Evolutionary conservation across 345 rosid genomes (phyloP).

Genomic region (Diplotaxis tenuifolia): DNA sequence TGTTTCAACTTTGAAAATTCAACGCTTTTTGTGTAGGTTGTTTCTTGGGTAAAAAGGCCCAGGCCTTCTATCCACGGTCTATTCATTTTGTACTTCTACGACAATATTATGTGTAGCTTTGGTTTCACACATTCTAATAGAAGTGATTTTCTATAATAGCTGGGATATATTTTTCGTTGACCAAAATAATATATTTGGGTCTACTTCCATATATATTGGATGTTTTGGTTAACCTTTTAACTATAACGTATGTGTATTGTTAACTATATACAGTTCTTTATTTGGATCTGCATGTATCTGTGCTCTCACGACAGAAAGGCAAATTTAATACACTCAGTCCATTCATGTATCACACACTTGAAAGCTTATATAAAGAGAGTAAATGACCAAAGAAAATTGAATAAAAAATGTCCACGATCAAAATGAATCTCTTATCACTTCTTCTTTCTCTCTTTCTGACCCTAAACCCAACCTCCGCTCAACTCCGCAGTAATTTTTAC

Average conservation of each 20-base stretch:
- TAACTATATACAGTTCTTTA: neutral
- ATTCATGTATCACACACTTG: neutral
- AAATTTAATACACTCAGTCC: neutral
- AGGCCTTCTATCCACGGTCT: neutral
- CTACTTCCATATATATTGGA: neutral
- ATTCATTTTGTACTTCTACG: neutral
- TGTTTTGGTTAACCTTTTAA: neutral
- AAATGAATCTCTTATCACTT: constrained; percentile 12
- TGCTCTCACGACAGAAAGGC: neutral
- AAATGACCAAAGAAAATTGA: neutral
- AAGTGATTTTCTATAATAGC: neutral
- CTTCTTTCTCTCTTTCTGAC: constrained; percentile 22
- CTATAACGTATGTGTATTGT: neutral
- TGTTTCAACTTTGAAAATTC: neutral
- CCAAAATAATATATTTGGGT: neutral
- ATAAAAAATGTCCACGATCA: neutral
- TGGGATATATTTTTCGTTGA: neutral
- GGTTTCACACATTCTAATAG: neutral
- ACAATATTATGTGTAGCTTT: neutral
- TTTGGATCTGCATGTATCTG: neutral
- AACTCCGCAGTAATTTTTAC: constrained; percentile 61
- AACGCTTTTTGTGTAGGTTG: neutral
- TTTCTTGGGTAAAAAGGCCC: neutral
- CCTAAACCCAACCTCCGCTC: constrained; percentile 42
- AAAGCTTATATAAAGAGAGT: neutral